Conservation (phyloP, 1,284 basidiomycete genomes). For the Ustilago xerochloae region DNA sequence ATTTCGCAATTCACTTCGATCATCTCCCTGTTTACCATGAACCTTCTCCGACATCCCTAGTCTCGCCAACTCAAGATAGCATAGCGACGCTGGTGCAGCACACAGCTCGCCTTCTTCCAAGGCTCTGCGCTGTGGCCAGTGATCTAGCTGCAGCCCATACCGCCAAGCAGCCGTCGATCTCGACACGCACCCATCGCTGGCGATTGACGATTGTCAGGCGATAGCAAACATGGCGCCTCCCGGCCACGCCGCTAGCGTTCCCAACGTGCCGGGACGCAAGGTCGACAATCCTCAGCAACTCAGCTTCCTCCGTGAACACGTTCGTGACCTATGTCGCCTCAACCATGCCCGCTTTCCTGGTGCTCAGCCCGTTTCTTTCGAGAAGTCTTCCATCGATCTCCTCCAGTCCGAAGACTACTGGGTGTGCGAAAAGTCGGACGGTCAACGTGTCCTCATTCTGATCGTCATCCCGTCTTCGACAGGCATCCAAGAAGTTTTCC, state of each 20-base stretch:
- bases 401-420: slow-evolving; percentile 75
- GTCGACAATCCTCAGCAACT: slow-evolving; percentile 35
- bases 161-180: not conserved
- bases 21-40: not conserved
- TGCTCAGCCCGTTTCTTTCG: slow-evolving; percentile 63
- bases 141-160: slow-evolving; percentile 4
- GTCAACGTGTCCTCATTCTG: slow-evolving; percentile 87
- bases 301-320: slow-evolving; percentile 40
- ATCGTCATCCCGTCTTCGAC: slow-evolving; percentile 73
- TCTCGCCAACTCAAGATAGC: not conserved
- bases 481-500: slow-evolving; percentile 75
- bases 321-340: slow-evolving; percentile 44
- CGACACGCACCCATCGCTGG: not conserved
- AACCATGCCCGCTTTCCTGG: slow-evolving; percentile 53
- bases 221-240: slow-evolving; percentile 40
- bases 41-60: not conserved
- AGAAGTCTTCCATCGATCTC: slow-evolving; percentile 44
- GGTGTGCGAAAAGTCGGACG: slow-evolving; percentile 99
- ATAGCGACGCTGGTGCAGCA: not conserved
- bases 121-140: slow-evolving; percentile 13
- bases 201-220: not conserved
- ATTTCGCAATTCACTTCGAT: too few relatives aligned
- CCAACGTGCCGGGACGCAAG: slow-evolving; percentile 42
- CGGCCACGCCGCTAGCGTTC: slow-evolving; percentile 41
- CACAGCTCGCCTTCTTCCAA: not conserved